Evolutionary conservation across 257 asterid species (phyloP), one percentile per base, ranked within the genome.

Genomic region (Fraxinus anomala): DNA sequence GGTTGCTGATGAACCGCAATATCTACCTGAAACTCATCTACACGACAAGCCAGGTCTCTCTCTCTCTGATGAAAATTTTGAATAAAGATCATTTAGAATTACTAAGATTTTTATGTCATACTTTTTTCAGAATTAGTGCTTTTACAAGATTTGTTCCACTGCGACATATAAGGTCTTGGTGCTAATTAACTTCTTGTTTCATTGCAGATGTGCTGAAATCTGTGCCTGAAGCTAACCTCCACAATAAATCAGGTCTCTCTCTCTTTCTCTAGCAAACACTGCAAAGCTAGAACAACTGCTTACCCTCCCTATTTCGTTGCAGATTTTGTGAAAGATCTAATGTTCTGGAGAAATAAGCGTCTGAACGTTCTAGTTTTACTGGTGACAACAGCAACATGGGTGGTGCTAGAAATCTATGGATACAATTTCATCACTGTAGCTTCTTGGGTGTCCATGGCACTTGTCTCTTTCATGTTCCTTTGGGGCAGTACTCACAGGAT

Each of bases 321-420:
- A 83, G 96, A 82, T 80, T 6, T 87, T 47, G 6, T 73, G 40
- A 78, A 44, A 54, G 97, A 90, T 76, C 28, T 90, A 33, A 42
- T 86, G 3, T 49, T 88, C 19, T 93, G 98, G 98, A 88, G 86
- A 88, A 88, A 81, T 68, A 91, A 85, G 81, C 66, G 73, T 14
- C 56, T 70, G 14, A 89, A 82, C 44, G 5, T 84, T 8, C 17
- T 36, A n/a, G 34, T 88, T 44, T 91, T 91, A 0, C 12, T 72
- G 16, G 75, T 75, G 26, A 87, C 94, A 5, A 87, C 97, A 0
- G 85, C 87, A 0, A 24, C 47, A 3, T 91, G 96, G 93, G 65
- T 70, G 12, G 65, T 77, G 14, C 80, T 93, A 83, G 87, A 90
- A 75, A 70, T 90, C 5, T 91, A 88, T 47, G 77, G 80, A 24